These are phyloP conservation scores for Ilex aquifolium DNA, from an alignment of 257 asterid species.

Conservation along the genomic window DNA sequence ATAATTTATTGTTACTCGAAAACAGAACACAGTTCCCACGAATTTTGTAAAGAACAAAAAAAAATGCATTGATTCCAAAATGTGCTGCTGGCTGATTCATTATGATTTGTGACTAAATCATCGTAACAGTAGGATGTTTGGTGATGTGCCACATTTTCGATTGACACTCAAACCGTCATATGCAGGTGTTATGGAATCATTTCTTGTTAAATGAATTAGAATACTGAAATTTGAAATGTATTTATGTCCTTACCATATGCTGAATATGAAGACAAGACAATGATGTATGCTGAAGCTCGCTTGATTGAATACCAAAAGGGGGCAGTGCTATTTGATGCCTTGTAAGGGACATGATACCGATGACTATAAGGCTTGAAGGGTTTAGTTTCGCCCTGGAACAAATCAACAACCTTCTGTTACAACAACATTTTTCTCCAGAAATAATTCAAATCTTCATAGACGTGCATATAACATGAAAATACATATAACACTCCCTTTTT, in stretches of 20 bases:
- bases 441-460: background rate
- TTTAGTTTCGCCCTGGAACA: slow-evolving; percentile 66
- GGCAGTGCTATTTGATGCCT: slow-evolving; percentile 59
- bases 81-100: no score
- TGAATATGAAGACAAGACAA: slow-evolving; percentile 80
- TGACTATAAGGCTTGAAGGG: slow-evolving; percentile 77
- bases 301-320: slow-evolving; percentile 89
- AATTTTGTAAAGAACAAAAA: no score
- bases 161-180: no score
- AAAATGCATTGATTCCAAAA: no score
- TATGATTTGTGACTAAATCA: no score
- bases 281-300: slow-evolving; percentile 88
- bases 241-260: slow-evolving; percentile 59
- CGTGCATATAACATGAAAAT: no score
- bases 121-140: no score
- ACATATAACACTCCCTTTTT: no score
- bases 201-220: background rate
- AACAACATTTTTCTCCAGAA: background rate
- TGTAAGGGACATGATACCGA: slow-evolving; percentile 60
- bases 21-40: no score
- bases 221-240: background rate
- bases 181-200: no score
- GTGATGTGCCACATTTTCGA: no score
- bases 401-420: slow-evolving; percentile 2
- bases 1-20: no score